Conservation (phyloP, 768 basidiomycete species). For the Leccinum variicolor region DNA sequence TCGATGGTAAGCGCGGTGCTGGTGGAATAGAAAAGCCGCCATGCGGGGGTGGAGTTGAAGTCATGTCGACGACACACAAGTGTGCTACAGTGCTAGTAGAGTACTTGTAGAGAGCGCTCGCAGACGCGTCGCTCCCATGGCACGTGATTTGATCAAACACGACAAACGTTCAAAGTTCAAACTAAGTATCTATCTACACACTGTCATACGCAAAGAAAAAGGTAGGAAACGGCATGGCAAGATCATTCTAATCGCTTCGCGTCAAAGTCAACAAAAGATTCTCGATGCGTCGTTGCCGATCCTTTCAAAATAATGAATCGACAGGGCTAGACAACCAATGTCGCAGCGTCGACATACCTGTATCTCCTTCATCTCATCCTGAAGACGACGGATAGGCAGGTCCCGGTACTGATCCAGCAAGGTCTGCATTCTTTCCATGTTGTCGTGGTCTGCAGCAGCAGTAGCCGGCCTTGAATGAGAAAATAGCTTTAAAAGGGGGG, state of each 20-base stretch:
- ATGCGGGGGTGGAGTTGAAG: constrained; percentile 50
- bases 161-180: neutral
- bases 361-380: constrained; percentile 80
- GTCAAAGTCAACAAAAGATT: constrained; percentile 66
- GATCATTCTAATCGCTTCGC: constrained; percentile 51
- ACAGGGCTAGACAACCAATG: neutral
- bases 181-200: too few species aligned
- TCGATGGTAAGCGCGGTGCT: constrained; percentile 51
- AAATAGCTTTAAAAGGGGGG: constrained; percentile 29
- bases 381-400: constrained; percentile 62
- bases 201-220: too few species aligned
- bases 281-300: constrained; percentile 78
- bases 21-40: constrained; percentile 41
- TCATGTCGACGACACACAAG: constrained; percentile 14
- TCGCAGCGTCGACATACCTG: constrained; percentile 45
- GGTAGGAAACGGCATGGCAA: neutral
- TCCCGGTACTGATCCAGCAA: constrained; percentile 61
- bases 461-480: constrained; percentile 18
- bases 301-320: constrained; percentile 33
- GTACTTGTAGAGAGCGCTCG: too few species aligned
- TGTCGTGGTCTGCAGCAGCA: constrained; percentile 29
- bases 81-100: too few species aligned
- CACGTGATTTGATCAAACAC: too few species aligned
- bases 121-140: too few species aligned
- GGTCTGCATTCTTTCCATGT: constrained; percentile 53